Conservation (phyloP, 441 rosid genomes). For the Gossypium trilobum region DNA sequence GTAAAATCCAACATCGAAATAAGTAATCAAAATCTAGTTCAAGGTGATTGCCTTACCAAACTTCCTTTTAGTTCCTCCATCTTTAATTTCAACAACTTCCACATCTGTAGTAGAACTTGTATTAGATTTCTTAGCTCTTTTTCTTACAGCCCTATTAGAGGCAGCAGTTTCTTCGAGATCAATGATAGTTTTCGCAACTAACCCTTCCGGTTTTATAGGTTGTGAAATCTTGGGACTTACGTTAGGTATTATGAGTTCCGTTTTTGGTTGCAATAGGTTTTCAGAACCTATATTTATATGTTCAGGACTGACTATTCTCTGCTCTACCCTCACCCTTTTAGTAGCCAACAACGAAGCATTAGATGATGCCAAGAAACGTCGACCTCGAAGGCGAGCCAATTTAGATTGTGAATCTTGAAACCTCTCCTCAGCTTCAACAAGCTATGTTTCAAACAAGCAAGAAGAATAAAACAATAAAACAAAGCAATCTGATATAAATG, state of each 20-base stretch:
- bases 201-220: constrained; percentile 20
- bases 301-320: constrained; percentile 27
- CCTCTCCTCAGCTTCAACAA: constrained; percentile 51
- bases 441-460: constrained; percentile 39
- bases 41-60: constrained; percentile 36
- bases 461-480: background rate
- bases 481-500: background rate
- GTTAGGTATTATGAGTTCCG: constrained; percentile 46
- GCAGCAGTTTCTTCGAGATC: constrained; percentile 22
- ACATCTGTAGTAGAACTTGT: constrained; percentile 22
- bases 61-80: constrained; percentile 59
- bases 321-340: constrained; percentile 32
- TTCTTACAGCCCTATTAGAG: constrained; percentile 25
- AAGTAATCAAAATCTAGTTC: background rate
- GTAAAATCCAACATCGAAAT: constrained; percentile 9
- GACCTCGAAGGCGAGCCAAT: constrained; percentile 47
- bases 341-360: constrained; percentile 15
- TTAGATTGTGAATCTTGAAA: constrained; percentile 44
- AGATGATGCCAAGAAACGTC: constrained; percentile 21
- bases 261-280: constrained; percentile 27
- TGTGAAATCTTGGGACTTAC: constrained; percentile 31
- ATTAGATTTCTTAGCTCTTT: constrained; percentile 32
- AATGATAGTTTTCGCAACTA: constrained; percentile 20
- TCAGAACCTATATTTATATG: constrained; percentile 24
- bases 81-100: constrained; percentile 29